These are phyloP conservation scores for Angomonas deanei DNA, from an alignment of 208 protist species.

Conservation along the genomic window DNA sequence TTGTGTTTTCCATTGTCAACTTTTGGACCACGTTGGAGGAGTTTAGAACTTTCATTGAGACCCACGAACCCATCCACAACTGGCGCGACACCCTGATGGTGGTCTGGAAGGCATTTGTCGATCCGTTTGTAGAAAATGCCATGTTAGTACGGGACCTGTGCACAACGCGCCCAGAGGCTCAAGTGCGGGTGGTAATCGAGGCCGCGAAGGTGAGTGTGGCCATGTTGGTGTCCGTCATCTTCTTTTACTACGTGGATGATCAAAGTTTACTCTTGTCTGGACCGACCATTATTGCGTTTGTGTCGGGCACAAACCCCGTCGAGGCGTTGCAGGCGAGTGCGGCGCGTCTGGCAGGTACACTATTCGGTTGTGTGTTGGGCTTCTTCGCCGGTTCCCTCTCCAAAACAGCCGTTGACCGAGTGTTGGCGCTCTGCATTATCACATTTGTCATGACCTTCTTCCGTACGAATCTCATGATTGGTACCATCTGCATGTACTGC, in stretches of 20 bases:
- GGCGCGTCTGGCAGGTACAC: slow-evolving; percentile 50
- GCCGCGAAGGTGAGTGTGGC: slow-evolving; percentile 69
- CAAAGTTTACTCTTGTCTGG: slow-evolving; percentile 58
- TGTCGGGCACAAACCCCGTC: slow-evolving; percentile 68
- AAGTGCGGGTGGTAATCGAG: slow-evolving; percentile 59
- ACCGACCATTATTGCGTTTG: slow-evolving; percentile 73
- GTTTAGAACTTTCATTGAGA: slow-evolving; percentile 30
- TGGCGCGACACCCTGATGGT: slow-evolving; percentile 27
- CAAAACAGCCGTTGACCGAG: slow-evolving; percentile 34
- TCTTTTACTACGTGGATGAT: slow-evolving; percentile 63
- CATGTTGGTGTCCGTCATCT: slow-evolving; percentile 73
- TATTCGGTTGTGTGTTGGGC: slow-evolving; percentile 65
- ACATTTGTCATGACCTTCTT: slow-evolving; percentile 72
- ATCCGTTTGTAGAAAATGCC: slow-evolving; percentile 40
- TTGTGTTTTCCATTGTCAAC: slow-evolving; percentile 76
- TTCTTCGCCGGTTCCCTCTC: slow-evolving; percentile 64
- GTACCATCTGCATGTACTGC: slow-evolving; percentile 57
- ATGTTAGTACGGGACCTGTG: slow-evolving; percentile 33
- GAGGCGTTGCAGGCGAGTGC: slow-evolving; percentile 58
- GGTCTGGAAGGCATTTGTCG: slow-evolving; percentile 21
- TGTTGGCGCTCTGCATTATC: slow-evolving; percentile 53
- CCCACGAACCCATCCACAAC: slow-evolving; percentile 13
- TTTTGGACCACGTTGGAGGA: slow-evolving; percentile 61
- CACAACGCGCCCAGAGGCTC: slow-evolving; percentile 22
- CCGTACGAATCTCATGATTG: slow-evolving; percentile 43